A percentile compares a stretch with the other conserved stretches of the same genome.
Evolutionary conservation across 768 basidiomycete species (phyloP).

Genomic region (Pulveroboletus sp.): DNA sequence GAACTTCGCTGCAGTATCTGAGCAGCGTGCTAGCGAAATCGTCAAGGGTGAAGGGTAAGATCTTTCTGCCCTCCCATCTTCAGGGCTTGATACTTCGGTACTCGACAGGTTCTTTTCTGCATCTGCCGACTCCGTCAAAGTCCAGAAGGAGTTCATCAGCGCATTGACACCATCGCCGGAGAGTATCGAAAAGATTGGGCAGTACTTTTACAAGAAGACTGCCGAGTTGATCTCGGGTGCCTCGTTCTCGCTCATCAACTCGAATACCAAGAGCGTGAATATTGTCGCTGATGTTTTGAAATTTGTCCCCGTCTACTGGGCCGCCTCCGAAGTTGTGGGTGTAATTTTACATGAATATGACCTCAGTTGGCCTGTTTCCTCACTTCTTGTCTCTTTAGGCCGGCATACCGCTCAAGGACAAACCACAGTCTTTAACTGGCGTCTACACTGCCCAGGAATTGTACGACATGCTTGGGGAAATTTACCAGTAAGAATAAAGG

Average conservation of each 20-base stretch:
- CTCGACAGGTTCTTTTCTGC: constrained; percentile 61
- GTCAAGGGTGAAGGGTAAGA: constrained; percentile 57
- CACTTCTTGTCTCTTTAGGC: constrained; percentile 41
- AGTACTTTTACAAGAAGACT: constrained; percentile 66
- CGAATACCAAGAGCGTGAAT: constrained; percentile 53
- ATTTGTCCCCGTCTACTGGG: constrained; percentile 65
- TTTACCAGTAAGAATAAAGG: constrained; percentile 53
- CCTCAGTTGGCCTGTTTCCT: neutral
- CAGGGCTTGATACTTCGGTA: constrained; percentile 1
- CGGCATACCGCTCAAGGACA: constrained; percentile 66
- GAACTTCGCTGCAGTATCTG: constrained; percentile 48
- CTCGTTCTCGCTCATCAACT: constrained; percentile 57
- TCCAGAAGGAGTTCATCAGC: constrained; percentile 45
- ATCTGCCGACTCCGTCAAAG: constrained; percentile 35
- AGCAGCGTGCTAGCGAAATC: constrained; percentile 47
- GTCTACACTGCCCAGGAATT: constrained; percentile 59
- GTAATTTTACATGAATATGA: neutral
- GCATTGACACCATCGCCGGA: constrained; percentile 48
- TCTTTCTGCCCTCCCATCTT: constrained; percentile 3
- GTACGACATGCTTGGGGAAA: constrained; percentile 60
- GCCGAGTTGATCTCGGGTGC: constrained; percentile 49
- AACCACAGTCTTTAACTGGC: constrained; percentile 48
- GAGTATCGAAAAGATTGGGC: constrained; percentile 45
- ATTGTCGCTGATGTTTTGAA: constrained; percentile 67
- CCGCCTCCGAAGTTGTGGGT: constrained; percentile 63